Percentiles rank a stretch among this genome's conserved stretches.
Conservation (phyloP, 192 early-diverging fungal genomes). For the Lobosporangium transversale region DNA sequence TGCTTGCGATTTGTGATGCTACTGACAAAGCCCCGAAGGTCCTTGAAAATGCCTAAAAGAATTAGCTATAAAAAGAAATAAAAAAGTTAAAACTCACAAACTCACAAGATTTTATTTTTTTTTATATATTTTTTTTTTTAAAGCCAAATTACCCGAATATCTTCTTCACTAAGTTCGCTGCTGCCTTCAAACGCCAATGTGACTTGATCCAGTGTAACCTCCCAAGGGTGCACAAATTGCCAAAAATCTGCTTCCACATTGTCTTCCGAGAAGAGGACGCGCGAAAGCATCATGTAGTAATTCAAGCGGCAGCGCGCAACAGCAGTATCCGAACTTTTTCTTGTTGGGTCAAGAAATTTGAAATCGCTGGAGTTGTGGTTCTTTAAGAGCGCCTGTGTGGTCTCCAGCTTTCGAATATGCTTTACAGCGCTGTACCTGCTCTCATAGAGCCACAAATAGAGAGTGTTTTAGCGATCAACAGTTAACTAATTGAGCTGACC, state of each 20-base stretch:
- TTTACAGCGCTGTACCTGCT: constrained; percentile 80
- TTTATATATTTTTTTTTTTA: no score
- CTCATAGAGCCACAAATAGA: no score
- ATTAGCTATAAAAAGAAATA: constrained; percentile 37
- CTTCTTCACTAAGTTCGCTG: constrained; percentile 61
- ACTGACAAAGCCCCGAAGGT: constrained; percentile 80
- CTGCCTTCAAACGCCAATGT: constrained; percentile 62
- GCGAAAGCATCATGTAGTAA: constrained; percentile 84
- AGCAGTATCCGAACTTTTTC: constrained; percentile 62
- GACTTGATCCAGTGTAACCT: constrained; percentile 63
- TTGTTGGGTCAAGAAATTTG: constrained; percentile 70
- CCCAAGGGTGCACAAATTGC: constrained; percentile 80
- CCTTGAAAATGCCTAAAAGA: constrained; percentile 73
- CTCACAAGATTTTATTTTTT: no score
- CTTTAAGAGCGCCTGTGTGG: constrained; percentile 69
- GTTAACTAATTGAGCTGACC: no score
- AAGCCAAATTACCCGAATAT: constrained; percentile 54
- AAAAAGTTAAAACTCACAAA: background rate
- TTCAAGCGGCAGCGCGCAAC: constrained; percentile 58
- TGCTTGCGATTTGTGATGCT: constrained; percentile 68
- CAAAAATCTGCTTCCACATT: constrained; percentile 67
- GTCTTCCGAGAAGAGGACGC: constrained; percentile 79
- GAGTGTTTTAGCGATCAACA: no score
- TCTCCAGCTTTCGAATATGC: constrained; percentile 81
- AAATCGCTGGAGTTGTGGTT: constrained; percentile 81